Percentiles rank a stretch among this genome's conserved stretches.
Evolutionary conservation across 495 filamentous ascomycete species (phyloP).

Genomic region (Haplographium delicatum): DNA sequence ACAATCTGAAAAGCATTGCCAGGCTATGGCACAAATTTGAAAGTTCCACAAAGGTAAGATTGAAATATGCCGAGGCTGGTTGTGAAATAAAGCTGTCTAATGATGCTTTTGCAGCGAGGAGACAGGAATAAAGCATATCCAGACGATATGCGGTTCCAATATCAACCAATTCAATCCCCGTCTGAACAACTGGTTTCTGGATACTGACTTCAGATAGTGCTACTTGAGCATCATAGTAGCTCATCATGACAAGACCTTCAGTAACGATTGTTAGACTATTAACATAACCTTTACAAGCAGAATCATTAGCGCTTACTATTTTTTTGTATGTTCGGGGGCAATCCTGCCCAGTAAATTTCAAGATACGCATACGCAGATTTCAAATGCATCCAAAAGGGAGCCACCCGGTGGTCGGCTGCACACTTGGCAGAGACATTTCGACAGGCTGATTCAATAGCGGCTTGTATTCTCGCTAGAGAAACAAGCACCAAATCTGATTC

Average conservation of each 20-base stretch:
- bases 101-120: no score
- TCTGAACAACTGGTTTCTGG: no score
- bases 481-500: slow-evolving; percentile 11
- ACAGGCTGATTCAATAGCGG: neutral
- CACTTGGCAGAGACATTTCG: neutral
- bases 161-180: no score
- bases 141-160: no score
- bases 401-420: neutral
- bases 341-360: slow-evolving; percentile 2
- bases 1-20: no score
- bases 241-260: neutral
- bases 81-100: no score
- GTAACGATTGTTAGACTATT: neutral
- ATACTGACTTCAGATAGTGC: no score
- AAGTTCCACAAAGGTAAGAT: no score
- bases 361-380: slow-evolving; percentile 6
- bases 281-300: neutral
- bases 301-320: slow-evolving; percentile 7
- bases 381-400: slow-evolving; percentile 18
- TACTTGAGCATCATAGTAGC: slow-evolving; percentile 9
- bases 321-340: slow-evolving; percentile 5
- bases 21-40: no score
- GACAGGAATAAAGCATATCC: no score
- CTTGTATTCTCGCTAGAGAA: neutral
- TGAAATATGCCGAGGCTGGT: no score